phyloP scores from a whole-genome alignment of 2,329 filamentous ascomycete genomes.

The Ophiostoma montium region DNA sequence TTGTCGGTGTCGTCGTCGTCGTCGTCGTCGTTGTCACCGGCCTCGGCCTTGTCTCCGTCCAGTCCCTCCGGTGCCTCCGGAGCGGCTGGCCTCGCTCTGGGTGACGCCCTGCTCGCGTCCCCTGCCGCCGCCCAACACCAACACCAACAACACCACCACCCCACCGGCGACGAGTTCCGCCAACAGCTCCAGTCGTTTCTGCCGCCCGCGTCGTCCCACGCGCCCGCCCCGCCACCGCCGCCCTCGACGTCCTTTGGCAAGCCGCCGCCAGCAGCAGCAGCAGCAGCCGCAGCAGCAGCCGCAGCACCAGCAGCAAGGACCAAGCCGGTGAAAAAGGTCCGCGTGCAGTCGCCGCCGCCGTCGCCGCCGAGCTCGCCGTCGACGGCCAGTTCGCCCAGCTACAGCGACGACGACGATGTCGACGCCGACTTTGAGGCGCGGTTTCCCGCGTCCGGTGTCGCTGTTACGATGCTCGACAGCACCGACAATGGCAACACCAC shows the following conservation, averaged over 20 bases:
- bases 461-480: too few relatives aligned
- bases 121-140: background rate
- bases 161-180: constrained; percentile 19
- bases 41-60: background rate
- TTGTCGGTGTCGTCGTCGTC: background rate
- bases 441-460: constrained; percentile 13
- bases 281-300: too few relatives aligned
- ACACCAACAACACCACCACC: constrained; percentile 11
- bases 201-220: constrained; percentile 16
- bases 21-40: constrained; percentile 7
- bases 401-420: constrained; percentile 15
- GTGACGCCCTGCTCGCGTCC: background rate
- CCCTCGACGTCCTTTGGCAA: constrained; percentile 24
- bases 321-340: constrained; percentile 52
- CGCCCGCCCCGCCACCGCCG: constrained; percentile 15
- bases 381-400: constrained; percentile 13
- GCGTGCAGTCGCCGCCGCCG: constrained; percentile 50
- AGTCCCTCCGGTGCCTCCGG: background rate
- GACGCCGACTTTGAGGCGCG: constrained; percentile 19
- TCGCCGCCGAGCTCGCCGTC: constrained; percentile 37
- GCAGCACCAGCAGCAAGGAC: constrained; percentile 22
- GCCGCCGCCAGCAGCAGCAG: too few relatives aligned
- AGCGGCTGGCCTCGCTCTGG: background rate
- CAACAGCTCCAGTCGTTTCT: constrained; percentile 17
- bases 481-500: constrained; percentile 5